Conservation (phyloP, 2,329 filamentous ascomycete species). For the Lecanoromycetidae sp. region DNA sequence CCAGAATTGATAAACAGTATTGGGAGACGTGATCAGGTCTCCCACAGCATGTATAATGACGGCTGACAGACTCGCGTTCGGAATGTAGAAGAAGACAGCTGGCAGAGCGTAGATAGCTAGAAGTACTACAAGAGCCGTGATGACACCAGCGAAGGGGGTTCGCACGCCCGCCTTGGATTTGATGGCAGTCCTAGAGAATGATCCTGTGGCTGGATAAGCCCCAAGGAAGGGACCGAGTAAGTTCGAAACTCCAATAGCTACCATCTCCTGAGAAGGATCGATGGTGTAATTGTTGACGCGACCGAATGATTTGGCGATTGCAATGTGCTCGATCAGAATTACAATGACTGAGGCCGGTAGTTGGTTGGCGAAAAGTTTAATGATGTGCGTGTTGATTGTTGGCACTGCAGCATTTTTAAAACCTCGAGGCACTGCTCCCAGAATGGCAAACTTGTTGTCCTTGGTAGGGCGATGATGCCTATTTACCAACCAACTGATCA, state of each 20-base stretch:
- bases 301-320: conserved; percentile 93
- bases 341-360: conserved; percentile 83
- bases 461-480: conserved; percentile 46
- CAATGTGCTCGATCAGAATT: conserved; percentile 92
- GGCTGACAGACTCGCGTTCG: conserved; percentile 63
- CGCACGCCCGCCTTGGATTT: conserved; percentile 93
- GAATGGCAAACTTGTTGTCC: conserved; percentile 58
- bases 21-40: conserved; percentile 81
- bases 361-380: conserved; percentile 56
- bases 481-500: conserved; percentile 81
- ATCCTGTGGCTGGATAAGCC: conserved; percentile 84
- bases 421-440: conserved; percentile 66
- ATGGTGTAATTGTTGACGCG: conserved; percentile 94
- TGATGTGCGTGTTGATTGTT: conserved; percentile 50
- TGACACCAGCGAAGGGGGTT: conserved; percentile 78
- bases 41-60: conserved; percentile 95
- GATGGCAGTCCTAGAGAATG: conserved; percentile 91
- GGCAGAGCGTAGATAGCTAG: conserved; percentile 82
- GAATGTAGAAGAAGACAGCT: conserved; percentile 87
- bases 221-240: conserved; percentile 84
- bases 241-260: conserved; percentile 86
- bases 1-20: conserved; percentile 93
- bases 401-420: conserved; percentile 73
- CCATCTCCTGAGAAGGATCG: conserved; percentile 88
- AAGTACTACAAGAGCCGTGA: conserved; percentile 75